phyloP scores from a whole-genome alignment of 2,329 filamentous ascomycete genomes.

The Penicillium polonicum region DNA sequence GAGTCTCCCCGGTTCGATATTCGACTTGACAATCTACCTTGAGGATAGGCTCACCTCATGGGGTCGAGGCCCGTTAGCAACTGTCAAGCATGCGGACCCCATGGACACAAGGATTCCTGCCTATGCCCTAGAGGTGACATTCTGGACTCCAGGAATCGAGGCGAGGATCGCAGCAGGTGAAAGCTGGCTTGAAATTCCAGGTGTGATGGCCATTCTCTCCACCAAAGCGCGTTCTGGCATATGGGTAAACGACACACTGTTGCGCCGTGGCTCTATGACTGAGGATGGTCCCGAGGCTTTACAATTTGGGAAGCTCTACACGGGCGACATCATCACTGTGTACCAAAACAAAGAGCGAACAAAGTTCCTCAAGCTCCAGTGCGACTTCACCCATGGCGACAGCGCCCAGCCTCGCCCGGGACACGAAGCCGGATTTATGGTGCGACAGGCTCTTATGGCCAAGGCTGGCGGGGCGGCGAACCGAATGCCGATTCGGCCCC shows the following conservation, averaged over 20 bases:
- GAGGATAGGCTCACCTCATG: constrained; percentile 69
- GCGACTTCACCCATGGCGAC: constrained; percentile 49
- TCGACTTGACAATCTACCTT: constrained; percentile 63
- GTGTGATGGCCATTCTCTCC: constrained; percentile 69
- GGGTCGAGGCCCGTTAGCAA: constrained; percentile 71
- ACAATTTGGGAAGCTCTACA: constrained; percentile 67
- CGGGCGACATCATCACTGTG: constrained; percentile 74
- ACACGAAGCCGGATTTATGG: constrained; percentile 42
- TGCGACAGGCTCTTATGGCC: constrained; percentile 39
- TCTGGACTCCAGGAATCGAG: constrained; percentile 70
- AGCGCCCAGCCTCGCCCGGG: constrained; percentile 43
- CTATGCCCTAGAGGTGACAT: constrained; percentile 73
- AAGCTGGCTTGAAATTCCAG: constrained; percentile 54
- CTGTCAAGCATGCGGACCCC: constrained; percentile 61
- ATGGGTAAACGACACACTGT: constrained; percentile 68
- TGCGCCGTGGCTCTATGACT: constrained; percentile 58
- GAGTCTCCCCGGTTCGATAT: constrained; percentile 64
- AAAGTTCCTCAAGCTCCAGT: constrained; percentile 44
- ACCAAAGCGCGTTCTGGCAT: constrained; percentile 78
- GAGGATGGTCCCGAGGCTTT: constrained; percentile 51
- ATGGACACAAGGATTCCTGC: constrained; percentile 75
- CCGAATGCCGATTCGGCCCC: constrained; percentile 22
- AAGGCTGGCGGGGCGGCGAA: constrained; percentile 29
- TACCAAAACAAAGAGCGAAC: constrained; percentile 53
- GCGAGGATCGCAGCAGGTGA: constrained; percentile 56